A percentile compares a stretch with the other conserved stretches of the same genome.
Evolutionary conservation across 768 basidiomycete species (phyloP).

Genomic region (Tulasnella calospora): DNA sequence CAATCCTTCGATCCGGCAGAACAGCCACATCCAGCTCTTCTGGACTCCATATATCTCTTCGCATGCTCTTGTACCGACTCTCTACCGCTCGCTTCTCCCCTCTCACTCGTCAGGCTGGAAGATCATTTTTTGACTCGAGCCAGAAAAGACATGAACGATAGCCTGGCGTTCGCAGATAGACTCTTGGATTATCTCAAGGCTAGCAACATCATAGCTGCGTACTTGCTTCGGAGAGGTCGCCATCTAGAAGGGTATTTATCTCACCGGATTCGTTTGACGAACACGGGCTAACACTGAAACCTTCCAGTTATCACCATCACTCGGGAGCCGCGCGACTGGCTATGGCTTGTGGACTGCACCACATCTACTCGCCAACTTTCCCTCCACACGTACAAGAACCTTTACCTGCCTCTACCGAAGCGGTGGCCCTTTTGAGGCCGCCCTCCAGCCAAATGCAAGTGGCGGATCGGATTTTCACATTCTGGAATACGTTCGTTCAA

Average conservation of each 20-base stretch:
- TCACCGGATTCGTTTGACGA: neutral
- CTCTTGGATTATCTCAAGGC: neutral
- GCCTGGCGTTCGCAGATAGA: neutral
- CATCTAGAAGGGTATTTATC: neutral
- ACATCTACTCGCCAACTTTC: neutral
- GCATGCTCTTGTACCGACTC: conserved; percentile 23
- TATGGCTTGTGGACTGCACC: conserved; percentile 1
- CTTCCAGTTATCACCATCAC: conserved; percentile 5
- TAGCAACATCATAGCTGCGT: neutral
- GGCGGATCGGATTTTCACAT: conserved; percentile 13
- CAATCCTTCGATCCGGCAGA: neutral
- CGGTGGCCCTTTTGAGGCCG: neutral
- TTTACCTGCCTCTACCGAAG: neutral
- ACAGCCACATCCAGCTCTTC: conserved; percentile 26
- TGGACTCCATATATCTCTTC: conserved; percentile 28
- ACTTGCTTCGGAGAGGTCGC: neutral
- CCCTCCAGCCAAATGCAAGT: neutral
- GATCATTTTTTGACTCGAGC: neutral
- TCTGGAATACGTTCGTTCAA: neutral
- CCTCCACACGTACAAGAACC: neutral
- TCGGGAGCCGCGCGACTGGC: conserved; percentile 6
- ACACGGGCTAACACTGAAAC: neutral
- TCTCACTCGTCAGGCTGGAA: neutral
- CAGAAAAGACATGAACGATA: neutral
- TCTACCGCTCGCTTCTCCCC: neutral